Evolutionary conservation across 2,329 filamentous ascomycete genomes (phyloP).

Genomic region (Pyrenophora teres): DNA sequence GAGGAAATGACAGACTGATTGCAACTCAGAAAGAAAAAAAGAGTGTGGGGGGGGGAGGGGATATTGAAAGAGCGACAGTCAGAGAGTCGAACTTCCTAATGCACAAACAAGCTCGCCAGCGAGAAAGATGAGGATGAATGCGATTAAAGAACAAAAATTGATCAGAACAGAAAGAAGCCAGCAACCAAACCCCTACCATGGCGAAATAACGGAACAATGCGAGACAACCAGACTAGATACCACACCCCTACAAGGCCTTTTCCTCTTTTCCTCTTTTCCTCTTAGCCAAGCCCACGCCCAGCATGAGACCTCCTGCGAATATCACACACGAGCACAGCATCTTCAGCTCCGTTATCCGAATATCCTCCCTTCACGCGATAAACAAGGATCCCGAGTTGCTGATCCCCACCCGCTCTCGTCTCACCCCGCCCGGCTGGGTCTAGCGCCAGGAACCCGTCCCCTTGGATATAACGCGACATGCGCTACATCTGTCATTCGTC

Average conservation of each 20-base stretch:
- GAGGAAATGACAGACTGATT: not conserved
- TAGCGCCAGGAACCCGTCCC: not conserved
- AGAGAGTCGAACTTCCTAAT: not conserved
- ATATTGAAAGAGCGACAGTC: not conserved
- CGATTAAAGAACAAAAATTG: not conserved
- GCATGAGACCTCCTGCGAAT: not conserved
- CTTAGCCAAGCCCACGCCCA: not conserved
- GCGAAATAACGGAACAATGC: not conserved
- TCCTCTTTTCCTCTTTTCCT: too few relatives aligned
- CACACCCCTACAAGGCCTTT: too few relatives aligned
- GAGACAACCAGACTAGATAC: too few relatives aligned
- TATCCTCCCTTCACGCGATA: not conserved
- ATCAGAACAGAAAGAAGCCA: not conserved
- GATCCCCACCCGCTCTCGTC: not conserved
- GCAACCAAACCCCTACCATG: not conserved
- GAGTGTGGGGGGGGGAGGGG: not conserved
- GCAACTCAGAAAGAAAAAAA: not conserved
- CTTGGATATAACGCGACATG: not conserved
- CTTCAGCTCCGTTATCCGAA: not conserved
- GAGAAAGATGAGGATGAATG: not conserved
- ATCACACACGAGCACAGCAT: not conserved
- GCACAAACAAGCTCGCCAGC: conserved; percentile 4
- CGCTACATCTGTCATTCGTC: conserved; percentile 5
- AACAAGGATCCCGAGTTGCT: too few relatives aligned
- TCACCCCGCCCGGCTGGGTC: not conserved